These are phyloP conservation scores for Nigrograna mackinnonii DNA, from an alignment of 2,329 filamentous ascomycete species.

Conservation along the genomic window DNA sequence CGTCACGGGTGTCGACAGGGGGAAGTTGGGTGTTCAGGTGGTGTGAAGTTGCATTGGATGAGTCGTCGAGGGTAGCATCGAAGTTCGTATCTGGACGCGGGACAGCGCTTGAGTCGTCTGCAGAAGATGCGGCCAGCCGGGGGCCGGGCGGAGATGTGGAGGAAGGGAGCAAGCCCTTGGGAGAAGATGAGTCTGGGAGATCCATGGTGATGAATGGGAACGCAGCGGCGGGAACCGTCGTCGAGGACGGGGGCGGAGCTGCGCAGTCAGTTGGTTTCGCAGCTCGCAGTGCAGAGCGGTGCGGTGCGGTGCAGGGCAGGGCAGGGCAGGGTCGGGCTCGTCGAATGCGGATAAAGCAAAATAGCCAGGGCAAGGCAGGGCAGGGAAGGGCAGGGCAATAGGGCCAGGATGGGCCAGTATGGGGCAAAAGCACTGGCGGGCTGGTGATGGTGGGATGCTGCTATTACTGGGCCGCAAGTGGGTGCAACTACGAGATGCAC, in stretches of 20 bases:
- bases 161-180: constrained; percentile 21
- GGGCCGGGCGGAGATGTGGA: constrained; percentile 16
- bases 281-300: constrained; percentile 7
- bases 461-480: too few species aligned
- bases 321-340: neutral
- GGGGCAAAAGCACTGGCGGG: too few species aligned
- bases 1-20: constrained; percentile 22
- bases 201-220: constrained; percentile 31
- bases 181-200: constrained; percentile 27
- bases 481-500: too few species aligned
- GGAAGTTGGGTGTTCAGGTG: constrained; percentile 28
- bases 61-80: constrained; percentile 8
- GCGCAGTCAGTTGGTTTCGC: constrained; percentile 1
- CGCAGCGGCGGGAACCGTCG: constrained; percentile 26
- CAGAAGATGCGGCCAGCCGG: constrained; percentile 18
- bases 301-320: neutral
- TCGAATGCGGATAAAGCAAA: too few species aligned
- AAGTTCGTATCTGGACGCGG: constrained; percentile 9
- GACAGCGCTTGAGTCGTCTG: constrained; percentile 7
- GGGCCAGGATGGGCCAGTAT: too few species aligned
- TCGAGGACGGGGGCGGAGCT: neutral
- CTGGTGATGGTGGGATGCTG: too few species aligned
- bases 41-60: constrained; percentile 15
- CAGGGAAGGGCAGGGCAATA: too few species aligned
- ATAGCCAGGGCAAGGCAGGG: too few species aligned